Percentiles rank a stretch among this genome's conserved stretches.
phyloP scores from a whole-genome alignment of 2,329 filamentous ascomycete genomes.

The Peltaster fructicola region DNA sequence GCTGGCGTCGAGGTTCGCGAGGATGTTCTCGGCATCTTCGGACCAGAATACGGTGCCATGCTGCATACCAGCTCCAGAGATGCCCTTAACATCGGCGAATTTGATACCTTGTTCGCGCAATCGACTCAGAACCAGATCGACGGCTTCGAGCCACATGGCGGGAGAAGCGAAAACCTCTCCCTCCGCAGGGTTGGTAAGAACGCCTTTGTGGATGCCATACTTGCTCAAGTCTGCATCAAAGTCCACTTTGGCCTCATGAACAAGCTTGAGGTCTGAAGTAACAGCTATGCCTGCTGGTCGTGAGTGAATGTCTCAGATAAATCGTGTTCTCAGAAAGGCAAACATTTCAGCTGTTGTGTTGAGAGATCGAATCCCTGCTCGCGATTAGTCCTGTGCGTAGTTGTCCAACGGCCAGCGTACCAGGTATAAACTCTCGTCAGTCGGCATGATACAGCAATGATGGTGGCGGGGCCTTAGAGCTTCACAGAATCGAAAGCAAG shows the following conservation, averaged over 20 bases:
- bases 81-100: constrained; percentile 56
- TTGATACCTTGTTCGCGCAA: constrained; percentile 54
- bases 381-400: not conserved
- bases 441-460: constrained; percentile 4
- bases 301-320: constrained; percentile 2
- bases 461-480: no score
- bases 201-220: constrained; percentile 66
- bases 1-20: constrained; percentile 42
- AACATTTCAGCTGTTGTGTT: constrained; percentile 89
- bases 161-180: constrained; percentile 87
- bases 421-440: constrained; percentile 4
- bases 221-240: constrained; percentile 70
- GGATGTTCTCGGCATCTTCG: constrained; percentile 43
- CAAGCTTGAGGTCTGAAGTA: constrained; percentile 60
- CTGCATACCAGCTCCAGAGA: constrained; percentile 90
- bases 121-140: constrained; percentile 66
- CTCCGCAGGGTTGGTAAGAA: constrained; percentile 62
- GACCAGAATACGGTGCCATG: constrained; percentile 96
- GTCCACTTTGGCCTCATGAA: constrained; percentile 78
- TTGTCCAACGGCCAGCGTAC: constrained; percentile 1
- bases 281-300: constrained; percentile 54
- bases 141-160: constrained; percentile 81
- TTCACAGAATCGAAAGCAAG: no score
- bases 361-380: constrained; percentile 82
- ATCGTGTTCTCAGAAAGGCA: constrained; percentile 4